phyloP scores from a whole-genome alignment of 257 asterid genomes.

The Marsdenia floribunda region DNA sequence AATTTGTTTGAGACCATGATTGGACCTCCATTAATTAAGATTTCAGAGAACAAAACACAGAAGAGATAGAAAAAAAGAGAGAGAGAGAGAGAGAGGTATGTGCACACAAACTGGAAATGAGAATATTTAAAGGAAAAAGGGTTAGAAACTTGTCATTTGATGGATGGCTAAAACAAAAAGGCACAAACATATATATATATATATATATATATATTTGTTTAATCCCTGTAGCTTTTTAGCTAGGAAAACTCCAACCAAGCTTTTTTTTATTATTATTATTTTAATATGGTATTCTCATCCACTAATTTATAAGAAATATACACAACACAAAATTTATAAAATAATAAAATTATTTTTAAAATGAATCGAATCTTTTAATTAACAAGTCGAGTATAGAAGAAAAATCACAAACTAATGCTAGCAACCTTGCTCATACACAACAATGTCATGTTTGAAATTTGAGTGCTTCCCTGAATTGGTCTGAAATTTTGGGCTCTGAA shows the following conservation, averaged over 20 bases:
- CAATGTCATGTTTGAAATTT: slow-evolving; percentile 6
- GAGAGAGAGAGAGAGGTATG: not conserved
- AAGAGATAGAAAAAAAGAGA: not conserved
- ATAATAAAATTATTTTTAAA: too few relatives aligned
- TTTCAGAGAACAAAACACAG: not conserved
- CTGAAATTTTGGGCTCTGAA: slow-evolving; percentile 10
- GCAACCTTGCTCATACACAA: not conserved
- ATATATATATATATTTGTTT: not conserved
- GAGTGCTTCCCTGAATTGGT: not conserved
- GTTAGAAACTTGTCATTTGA: slow-evolving; percentile 8
- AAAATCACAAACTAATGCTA: too few relatives aligned
- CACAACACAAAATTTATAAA: too few relatives aligned
- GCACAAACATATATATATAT: not conserved
- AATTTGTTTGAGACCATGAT: slow-evolving; percentile 24
- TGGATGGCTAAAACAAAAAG: slow-evolving; percentile 23
- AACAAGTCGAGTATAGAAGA: too few relatives aligned
- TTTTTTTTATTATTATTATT: too few relatives aligned
- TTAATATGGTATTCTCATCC: too few relatives aligned
- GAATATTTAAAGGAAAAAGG: slow-evolving; percentile 25
- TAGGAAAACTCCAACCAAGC: slow-evolving; percentile 9
- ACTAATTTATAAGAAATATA: too few relatives aligned
- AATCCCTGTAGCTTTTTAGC: slow-evolving; percentile 9
- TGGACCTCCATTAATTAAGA: slow-evolving; percentile 35
- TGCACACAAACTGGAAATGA: not conserved
- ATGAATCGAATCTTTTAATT: too few relatives aligned